These are phyloP conservation scores for Rhytidiadelphus loreus DNA, from an alignment of 225 moss, liverwort and hornwort species.

Conservation along the genomic window DNA sequence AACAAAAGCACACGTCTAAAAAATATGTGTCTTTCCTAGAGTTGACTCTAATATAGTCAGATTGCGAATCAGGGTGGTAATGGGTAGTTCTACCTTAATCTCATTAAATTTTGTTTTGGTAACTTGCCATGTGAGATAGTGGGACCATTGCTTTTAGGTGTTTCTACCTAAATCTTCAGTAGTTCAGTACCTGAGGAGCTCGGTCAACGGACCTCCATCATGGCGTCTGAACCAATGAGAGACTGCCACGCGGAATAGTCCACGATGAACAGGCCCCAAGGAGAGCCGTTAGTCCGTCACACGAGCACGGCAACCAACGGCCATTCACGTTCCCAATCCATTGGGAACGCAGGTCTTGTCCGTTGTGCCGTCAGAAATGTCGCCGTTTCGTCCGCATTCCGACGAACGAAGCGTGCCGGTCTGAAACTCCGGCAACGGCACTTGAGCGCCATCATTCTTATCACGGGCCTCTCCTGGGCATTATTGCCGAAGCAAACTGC, in stretches of 20 bases:
- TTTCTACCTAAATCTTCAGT: not conserved
- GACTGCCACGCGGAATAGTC: not conserved
- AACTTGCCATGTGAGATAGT: not conserved
- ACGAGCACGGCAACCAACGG: not conserved
- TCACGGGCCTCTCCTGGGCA: not conserved
- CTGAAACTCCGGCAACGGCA: not conserved
- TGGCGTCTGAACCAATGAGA: not conserved
- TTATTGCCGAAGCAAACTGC: not conserved
- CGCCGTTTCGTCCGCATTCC: not conserved
- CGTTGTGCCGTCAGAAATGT: not conserved
- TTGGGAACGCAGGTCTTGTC: not conserved
- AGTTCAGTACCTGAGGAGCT: not conserved
- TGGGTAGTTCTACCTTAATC: too few relatives aligned
- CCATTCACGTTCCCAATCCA: not conserved
- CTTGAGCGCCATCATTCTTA: not conserved
- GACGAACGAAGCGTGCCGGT: not conserved
- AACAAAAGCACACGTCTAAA: too few relatives aligned
- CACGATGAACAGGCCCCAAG: not conserved
- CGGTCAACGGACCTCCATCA: not conserved
- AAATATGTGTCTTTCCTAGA: too few relatives aligned
- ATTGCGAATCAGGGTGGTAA: too few relatives aligned
- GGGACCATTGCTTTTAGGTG: not conserved
- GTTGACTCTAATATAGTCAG: too few relatives aligned
- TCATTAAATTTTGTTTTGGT: not conserved
- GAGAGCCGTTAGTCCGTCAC: not conserved